These are phyloP conservation scores for Rhizophora mangle DNA, from an alignment of 345 rosid genomes.

Conservation along the genomic window DNA sequence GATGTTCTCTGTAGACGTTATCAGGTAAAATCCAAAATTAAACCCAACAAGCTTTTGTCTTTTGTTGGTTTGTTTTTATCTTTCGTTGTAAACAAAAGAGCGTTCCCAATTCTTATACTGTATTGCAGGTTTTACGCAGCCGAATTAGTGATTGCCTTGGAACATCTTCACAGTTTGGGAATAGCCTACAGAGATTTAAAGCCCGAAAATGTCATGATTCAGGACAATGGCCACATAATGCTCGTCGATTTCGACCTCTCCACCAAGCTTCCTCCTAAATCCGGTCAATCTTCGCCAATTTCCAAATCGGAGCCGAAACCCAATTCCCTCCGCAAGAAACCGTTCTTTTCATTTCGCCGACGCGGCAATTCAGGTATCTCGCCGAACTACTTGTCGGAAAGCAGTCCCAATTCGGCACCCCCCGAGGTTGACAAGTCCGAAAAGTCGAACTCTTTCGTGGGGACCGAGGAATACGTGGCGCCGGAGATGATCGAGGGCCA, in stretches of 20 bases:
- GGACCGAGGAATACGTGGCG: constrained; percentile 91
- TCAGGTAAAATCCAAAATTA: constrained; percentile 42
- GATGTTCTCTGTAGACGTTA: constrained; percentile 67
- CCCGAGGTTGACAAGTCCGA: constrained; percentile 25
- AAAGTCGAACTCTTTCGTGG: constrained; percentile 84
- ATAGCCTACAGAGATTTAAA: constrained; percentile 83
- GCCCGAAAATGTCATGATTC: constrained; percentile 84
- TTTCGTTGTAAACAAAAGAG: neutral
- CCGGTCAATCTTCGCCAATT: constrained; percentile 25
- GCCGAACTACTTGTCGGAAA: constrained; percentile 27
- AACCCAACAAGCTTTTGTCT: neutral
- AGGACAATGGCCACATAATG: constrained; percentile 83
- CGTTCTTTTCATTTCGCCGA: constrained; percentile 23
- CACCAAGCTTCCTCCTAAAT: constrained; percentile 48
- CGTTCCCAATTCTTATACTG: too few species aligned
- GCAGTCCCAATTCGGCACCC: neutral
- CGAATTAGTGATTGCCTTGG: constrained; percentile 73
- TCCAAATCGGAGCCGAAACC: neutral
- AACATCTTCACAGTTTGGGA: constrained; percentile 66
- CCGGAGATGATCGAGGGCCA: constrained; percentile 70
- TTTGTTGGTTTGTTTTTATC: neutral
- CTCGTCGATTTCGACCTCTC: constrained; percentile 94
- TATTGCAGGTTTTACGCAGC: constrained; percentile 79
- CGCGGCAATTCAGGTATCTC: constrained; percentile 49
- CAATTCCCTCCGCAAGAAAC: constrained; percentile 9